A percentile compares a stretch with the other conserved stretches of the same genome.
These are phyloP conservation scores for Nepenthes mirabilis DNA, from an alignment of 148 eudicot species.

Conservation along the genomic window DNA sequence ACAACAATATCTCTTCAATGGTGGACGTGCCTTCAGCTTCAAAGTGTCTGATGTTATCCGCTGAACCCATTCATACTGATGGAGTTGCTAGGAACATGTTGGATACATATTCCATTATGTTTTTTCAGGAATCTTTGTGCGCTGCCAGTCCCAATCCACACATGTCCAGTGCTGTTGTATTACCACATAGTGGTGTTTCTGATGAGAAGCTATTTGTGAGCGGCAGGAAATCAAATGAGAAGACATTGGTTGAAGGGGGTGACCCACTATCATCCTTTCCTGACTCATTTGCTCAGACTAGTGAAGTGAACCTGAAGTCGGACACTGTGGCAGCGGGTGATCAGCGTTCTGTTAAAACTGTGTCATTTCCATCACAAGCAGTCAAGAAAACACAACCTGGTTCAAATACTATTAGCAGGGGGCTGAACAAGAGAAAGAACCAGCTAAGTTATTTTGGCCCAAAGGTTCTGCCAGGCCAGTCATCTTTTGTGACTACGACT, in stretches of 20 bases:
- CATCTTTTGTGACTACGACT: conserved; percentile 16
- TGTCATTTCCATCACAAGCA: conserved; percentile 12
- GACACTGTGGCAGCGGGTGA: conserved; percentile 9
- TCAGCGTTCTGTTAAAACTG: conserved; percentile 14
- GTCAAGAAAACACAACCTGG: conserved; percentile 9
- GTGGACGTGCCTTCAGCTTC: conserved; percentile 14
- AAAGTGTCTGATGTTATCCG: conserved; percentile 9
- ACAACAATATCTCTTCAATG: conserved; percentile 9
- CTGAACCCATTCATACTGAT: conserved; percentile 14
- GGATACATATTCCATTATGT: conserved; percentile 12
- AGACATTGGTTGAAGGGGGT: conserved; percentile 9
- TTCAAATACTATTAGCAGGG: conserved; percentile 12
- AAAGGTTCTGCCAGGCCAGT: conserved; percentile 23
- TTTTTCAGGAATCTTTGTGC: conserved; percentile 14
- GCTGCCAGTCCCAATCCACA: conserved; percentile 10
- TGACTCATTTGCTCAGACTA: conserved; percentile 7
- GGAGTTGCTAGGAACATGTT: conserved; percentile 12
- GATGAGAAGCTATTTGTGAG: conserved; percentile 10
- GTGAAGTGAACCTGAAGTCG: conserved; percentile 14
- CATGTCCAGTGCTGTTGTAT: conserved; percentile 3
- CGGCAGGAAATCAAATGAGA: conserved; percentile 14
- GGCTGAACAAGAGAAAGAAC: conserved; percentile 16
- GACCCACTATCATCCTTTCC: conserved; percentile 7
- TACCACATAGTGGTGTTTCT: conserved; percentile 10
- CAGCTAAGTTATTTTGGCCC: conserved; percentile 23